These are phyloP conservation scores for Cephalotrichum gorgonifer DNA, from an alignment of 2,329 filamentous ascomycete genomes.

Conservation along the genomic window DNA sequence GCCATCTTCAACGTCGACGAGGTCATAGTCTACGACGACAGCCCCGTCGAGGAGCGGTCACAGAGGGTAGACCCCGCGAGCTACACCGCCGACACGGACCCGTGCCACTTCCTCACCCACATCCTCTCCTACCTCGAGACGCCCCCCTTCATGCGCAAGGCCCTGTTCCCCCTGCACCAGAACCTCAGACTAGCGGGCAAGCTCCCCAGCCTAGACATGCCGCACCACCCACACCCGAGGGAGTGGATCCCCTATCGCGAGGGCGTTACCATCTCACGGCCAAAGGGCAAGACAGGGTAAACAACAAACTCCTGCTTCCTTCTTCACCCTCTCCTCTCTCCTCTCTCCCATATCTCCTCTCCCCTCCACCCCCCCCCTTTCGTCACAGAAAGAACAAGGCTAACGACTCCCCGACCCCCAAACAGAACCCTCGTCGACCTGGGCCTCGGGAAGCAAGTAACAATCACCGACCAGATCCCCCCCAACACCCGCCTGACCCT, in stretches of 20 bases:
- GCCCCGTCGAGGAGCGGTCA: constrained; percentile 33
- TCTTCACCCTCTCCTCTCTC: neutral
- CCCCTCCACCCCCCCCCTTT: neutral
- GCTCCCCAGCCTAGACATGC: constrained; percentile 72
- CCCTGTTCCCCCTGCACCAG: constrained; percentile 67
- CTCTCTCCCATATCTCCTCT: neutral
- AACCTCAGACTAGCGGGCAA: constrained; percentile 65
- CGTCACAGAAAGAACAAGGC: no score
- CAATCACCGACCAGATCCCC: constrained; percentile 52
- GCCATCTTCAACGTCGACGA: constrained; percentile 81
- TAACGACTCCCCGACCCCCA: no score
- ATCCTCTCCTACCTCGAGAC: constrained; percentile 75
- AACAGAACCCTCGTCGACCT: constrained; percentile 46
- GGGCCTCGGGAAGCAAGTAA: constrained; percentile 43
- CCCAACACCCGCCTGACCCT: constrained; percentile 65
- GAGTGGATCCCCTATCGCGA: constrained; percentile 77
- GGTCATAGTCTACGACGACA: constrained; percentile 71
- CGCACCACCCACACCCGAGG: constrained; percentile 65
- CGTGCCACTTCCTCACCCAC: constrained; percentile 70
- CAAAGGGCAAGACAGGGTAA: constrained; percentile 24
- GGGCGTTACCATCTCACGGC: constrained; percentile 49
- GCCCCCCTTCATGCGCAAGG: constrained; percentile 68
- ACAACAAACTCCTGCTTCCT: no score
- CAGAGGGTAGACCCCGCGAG: constrained; percentile 36
- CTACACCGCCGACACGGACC: constrained; percentile 63